phyloP scores from a whole-genome alignment of 805 yeast species.

The Ogataea glucozyma region DNA sequence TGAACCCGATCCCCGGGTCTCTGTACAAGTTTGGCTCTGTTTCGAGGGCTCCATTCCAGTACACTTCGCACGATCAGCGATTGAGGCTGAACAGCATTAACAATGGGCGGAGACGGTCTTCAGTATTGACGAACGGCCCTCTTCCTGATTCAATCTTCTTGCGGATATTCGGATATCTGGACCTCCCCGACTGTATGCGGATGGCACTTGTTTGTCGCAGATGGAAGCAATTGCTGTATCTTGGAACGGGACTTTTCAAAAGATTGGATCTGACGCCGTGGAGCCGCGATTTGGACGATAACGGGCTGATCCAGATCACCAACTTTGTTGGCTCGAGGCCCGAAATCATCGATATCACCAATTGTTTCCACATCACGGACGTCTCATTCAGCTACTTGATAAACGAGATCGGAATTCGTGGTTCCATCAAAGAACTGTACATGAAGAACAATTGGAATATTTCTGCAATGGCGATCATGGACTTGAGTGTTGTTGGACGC shows the following conservation, averaged over 20 bases:
- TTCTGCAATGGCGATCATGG: slow-evolving; percentile 81
- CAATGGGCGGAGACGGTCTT: slow-evolving; percentile 51
- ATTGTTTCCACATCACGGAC: slow-evolving; percentile 77
- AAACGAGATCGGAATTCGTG: slow-evolving; percentile 68
- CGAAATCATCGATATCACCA: slow-evolving; percentile 57
- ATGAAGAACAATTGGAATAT: slow-evolving; percentile 79
- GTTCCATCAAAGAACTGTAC: slow-evolving; percentile 52
- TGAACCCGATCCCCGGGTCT: slow-evolving; percentile 32
- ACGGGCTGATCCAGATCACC: slow-evolving; percentile 56
- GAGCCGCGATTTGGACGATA: slow-evolving; percentile 61
- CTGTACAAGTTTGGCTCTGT: slow-evolving; percentile 27
- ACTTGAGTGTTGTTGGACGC: slow-evolving; percentile 64
- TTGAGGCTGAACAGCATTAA: slow-evolving; percentile 47
- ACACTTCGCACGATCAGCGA: slow-evolving; percentile 56
- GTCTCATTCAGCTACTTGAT: slow-evolving; percentile 71
- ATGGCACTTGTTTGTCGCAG: slow-evolving; percentile 57
- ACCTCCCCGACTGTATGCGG: slow-evolving; percentile 62
- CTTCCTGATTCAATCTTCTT: slow-evolving; percentile 62
- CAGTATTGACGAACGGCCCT: slow-evolving; percentile 56
- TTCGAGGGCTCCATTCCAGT: slow-evolving; percentile 42
- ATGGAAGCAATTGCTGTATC: slow-evolving; percentile 66
- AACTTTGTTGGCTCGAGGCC: slow-evolving; percentile 75
- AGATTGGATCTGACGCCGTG: slow-evolving; percentile 60
- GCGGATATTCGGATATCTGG: slow-evolving; percentile 51
- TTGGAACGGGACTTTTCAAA: slow-evolving; percentile 54